Conservation (phyloP, 129 eudicot species). For the Arctium lappa region DNA sequence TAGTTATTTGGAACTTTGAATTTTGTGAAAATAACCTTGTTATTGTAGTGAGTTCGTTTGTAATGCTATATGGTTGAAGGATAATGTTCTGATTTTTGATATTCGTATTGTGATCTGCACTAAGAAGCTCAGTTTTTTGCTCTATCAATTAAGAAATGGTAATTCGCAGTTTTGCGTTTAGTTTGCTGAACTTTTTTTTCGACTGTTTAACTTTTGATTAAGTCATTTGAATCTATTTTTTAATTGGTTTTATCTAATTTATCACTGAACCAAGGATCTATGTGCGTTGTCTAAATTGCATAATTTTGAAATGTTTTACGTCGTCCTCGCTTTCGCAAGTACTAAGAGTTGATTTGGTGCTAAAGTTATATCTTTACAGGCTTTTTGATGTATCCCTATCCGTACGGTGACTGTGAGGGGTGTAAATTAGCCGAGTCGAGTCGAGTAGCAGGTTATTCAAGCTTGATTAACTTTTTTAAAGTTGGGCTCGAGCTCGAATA, state of each 20-base stretch:
- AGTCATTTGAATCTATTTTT: not conserved
- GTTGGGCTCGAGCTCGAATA: too few species aligned
- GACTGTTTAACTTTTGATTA: not conserved
- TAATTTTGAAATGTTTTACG: not conserved
- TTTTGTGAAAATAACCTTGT: not conserved
- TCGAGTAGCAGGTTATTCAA: too few species aligned
- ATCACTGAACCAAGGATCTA: not conserved
- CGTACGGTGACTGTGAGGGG: too few species aligned
- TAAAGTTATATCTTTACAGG: too few species aligned
- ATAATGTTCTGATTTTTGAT: not conserved
- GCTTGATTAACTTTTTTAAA: too few species aligned
- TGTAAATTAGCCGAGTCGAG: too few species aligned
- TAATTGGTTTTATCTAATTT: not conserved
- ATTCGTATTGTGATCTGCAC: not conserved
- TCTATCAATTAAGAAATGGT: not conserved
- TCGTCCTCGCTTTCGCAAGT: not conserved
- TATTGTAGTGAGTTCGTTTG: not conserved
- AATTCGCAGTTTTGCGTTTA: not conserved
- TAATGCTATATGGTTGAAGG: not conserved
- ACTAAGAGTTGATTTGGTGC: not conserved
- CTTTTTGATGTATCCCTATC: too few species aligned
- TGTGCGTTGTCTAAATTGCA: not conserved
- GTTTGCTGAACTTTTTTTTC: not conserved
- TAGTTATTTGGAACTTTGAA: not conserved
- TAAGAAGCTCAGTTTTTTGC: not conserved